Conservation (phyloP, 768 basidiomycete genomes). For the Daedaleopsis sinensis region DNA sequence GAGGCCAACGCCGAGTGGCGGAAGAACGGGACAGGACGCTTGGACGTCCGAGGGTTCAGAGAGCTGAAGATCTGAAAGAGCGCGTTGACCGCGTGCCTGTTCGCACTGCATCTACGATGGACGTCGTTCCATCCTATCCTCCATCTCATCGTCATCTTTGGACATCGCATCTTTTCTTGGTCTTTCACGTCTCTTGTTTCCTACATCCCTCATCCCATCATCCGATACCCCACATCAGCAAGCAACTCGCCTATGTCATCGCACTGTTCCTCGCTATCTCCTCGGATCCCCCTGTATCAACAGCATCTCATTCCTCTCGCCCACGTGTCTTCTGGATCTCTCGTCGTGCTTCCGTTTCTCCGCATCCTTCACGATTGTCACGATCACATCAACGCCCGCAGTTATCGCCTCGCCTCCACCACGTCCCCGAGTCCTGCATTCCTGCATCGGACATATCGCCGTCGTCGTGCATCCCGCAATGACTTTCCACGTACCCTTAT, state of each 20-base stretch:
- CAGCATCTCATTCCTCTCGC: conserved; percentile 10
- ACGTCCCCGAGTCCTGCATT: background rate
- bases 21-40: conserved; percentile 68
- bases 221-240: conserved; percentile 17
- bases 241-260: conserved; percentile 13
- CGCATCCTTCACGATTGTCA: conserved; percentile 9
- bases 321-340: background rate
- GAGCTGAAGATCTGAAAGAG: conserved; percentile 66
- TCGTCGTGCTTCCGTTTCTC: background rate
- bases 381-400: background rate
- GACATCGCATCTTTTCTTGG: conserved; percentile 7
- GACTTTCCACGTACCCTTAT: conserved; percentile 4
- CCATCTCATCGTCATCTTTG: conserved; percentile 13
- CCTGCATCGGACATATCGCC: background rate
- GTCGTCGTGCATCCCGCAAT: background rate
- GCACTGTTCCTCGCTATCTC: conserved; percentile 18
- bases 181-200: conserved; percentile 8
- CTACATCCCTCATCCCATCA: background rate
- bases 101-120: conserved; percentile 1
- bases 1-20: conserved; percentile 56
- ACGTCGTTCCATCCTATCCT: conserved; percentile 5
- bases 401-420: background rate
- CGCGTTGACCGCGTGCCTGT: conserved; percentile 14
- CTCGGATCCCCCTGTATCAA: conserved; percentile 19
- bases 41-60: conserved; percentile 78